Percentiles rank a stretch among this genome's conserved stretches.
phyloP scores from a whole-genome alignment of 2,329 filamentous ascomycete species.

The Verticillium klebahnii region DNA sequence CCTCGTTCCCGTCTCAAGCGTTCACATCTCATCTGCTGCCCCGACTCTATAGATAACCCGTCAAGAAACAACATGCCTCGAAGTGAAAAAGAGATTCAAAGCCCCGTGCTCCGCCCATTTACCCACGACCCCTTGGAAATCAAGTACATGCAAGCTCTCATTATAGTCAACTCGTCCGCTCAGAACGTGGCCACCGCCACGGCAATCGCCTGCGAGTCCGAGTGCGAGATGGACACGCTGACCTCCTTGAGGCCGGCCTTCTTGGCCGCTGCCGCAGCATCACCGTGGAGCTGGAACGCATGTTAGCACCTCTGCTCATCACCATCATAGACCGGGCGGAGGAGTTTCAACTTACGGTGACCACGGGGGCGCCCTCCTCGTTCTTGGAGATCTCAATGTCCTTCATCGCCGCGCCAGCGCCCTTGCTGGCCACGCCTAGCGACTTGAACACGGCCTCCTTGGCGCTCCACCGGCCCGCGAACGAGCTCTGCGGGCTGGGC shows the following conservation, averaged over 20 bases:
- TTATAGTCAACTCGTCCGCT: slow-evolving; percentile 10
- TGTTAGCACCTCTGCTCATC: slow-evolving; percentile 29
- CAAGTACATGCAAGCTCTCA: not conserved
- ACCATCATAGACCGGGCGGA: not conserved
- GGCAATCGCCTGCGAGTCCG: slow-evolving; percentile 88
- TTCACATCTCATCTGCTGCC: not conserved
- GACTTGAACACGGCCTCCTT: slow-evolving; percentile 99
- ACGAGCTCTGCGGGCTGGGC: slow-evolving; percentile 78
- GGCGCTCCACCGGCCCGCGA: slow-evolving; percentile 92
- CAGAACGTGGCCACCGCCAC: slow-evolving; percentile 84
- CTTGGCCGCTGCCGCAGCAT: slow-evolving; percentile 77
- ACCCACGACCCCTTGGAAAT: slow-evolving; percentile 1
- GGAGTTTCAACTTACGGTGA: slow-evolving; percentile 61
- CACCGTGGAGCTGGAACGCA: slow-evolving; percentile 68
- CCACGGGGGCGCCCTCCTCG: slow-evolving; percentile 75
- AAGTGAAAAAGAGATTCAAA: slow-evolving; percentile 10
- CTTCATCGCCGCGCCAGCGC: slow-evolving; percentile 82
- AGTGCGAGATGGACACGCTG: slow-evolving; percentile 93
- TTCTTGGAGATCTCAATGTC: slow-evolving; percentile 90
- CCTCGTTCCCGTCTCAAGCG: not conserved
- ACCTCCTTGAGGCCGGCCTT: slow-evolving; percentile 83
- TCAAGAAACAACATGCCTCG: slow-evolving; percentile 9
- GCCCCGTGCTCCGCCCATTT: slow-evolving; percentile 13
- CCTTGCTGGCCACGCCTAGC: slow-evolving; percentile 79
- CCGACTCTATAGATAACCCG: not conserved